Conservation (phyloP, 768 basidiomycete genomes). For the Pisolithus albus region DNA sequence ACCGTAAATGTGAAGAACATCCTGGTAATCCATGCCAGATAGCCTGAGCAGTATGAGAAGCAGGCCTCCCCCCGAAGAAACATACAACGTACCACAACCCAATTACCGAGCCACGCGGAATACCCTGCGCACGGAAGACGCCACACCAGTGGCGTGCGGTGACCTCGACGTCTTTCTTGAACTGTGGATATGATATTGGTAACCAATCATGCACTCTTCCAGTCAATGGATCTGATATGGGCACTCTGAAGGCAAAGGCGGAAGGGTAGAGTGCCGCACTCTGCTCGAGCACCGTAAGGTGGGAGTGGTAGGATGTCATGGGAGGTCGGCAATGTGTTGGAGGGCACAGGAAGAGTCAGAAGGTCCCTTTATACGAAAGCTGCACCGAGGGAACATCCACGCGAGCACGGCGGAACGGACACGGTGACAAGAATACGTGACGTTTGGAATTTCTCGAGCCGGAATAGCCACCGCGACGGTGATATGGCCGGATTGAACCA, state of each 20-base stretch:
- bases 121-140: conserved; percentile 37
- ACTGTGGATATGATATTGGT: conserved; percentile 57
- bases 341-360: conserved; percentile 1
- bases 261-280: conserved; percentile 45
- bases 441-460: conserved; percentile 19
- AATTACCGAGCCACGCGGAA: conserved; percentile 53
- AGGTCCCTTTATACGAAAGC: conserved; percentile 26
- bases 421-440: conserved; percentile 20
- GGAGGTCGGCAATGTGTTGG: conserved; percentile 6
- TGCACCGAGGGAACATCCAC: conserved; percentile 16
- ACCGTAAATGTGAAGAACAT: conserved; percentile 68
- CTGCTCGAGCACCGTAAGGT: conserved; percentile 57
- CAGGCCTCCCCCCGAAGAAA: background rate
- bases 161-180: conserved; percentile 56
- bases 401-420: conserved; percentile 23
- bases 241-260: conserved; percentile 54
- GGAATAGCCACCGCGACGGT: conserved; percentile 30
- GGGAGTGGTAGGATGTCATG: conserved; percentile 33
- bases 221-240: conserved; percentile 39
- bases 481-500: conserved; percentile 30
- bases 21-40: conserved; percentile 62
- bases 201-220: conserved; percentile 47
- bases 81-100: conserved; percentile 58
- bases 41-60: conserved; percentile 41
- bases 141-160: conserved; percentile 60